Conservation (phyloP, 352 stramenopile species). For the Globisporangium okanoganense region DNA sequence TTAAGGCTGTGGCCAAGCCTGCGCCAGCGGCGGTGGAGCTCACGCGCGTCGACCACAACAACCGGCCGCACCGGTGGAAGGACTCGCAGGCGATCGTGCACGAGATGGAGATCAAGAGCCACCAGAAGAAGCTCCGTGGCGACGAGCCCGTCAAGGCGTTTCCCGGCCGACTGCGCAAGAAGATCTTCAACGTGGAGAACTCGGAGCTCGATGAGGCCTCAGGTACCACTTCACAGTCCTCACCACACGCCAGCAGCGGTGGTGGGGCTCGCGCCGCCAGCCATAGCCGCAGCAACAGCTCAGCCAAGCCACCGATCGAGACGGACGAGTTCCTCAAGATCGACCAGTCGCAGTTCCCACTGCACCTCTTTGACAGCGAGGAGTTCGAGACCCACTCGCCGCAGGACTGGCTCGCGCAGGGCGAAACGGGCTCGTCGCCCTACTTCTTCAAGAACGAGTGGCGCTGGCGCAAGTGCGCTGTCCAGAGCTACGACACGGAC, state of each 20-base stretch:
- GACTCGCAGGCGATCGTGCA: slow-evolving; percentile 54
- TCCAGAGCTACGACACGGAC: slow-evolving; percentile 61
- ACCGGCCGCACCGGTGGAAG: slow-evolving; percentile 85
- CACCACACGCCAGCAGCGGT: neutral
- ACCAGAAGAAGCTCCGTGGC: slow-evolving; percentile 52
- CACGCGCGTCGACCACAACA: slow-evolving; percentile 80
- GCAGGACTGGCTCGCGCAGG: slow-evolving; percentile 66
- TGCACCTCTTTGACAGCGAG: slow-evolving; percentile 89
- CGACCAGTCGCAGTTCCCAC: slow-evolving; percentile 88
- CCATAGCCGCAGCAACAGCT: neutral
- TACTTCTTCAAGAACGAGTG: slow-evolving; percentile 87
- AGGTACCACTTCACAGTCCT: neutral
- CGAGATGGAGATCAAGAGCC: slow-evolving; percentile 57
- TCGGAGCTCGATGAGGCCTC: neutral
- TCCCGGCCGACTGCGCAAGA: slow-evolving; percentile 50
- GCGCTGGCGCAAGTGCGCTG: slow-evolving; percentile 69
- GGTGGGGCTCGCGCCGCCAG: no score
- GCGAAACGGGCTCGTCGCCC: slow-evolving; percentile 49
- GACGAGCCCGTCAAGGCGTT: slow-evolving; percentile 52
- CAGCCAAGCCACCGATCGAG: neutral
- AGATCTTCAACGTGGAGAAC: slow-evolving; percentile 30
- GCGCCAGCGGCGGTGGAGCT: slow-evolving; percentile 26
- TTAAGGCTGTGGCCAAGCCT: neutral
- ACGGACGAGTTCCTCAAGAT: slow-evolving; percentile 80
- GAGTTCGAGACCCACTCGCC: slow-evolving; percentile 77